Evolutionary conservation across 148 eudicot species (phyloP).

Genomic region (Arbutus unedo): DNA sequence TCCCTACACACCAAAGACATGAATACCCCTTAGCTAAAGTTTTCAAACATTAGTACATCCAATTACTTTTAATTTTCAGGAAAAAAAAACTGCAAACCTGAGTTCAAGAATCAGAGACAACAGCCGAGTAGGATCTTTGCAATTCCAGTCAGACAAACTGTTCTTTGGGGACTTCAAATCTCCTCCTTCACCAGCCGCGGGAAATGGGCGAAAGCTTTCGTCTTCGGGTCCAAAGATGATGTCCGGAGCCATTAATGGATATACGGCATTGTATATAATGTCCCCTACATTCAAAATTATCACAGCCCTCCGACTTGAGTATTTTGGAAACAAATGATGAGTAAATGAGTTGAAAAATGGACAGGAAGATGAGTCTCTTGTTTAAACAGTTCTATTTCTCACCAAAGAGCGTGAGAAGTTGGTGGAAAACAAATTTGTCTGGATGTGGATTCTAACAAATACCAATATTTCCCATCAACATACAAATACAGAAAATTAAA

Average conservation of each 20-base stretch:
- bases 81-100: constrained; percentile 38
- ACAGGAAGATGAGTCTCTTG: neutral
- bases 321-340: neutral
- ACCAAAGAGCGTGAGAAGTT: neutral
- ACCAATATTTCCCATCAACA: neutral
- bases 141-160: constrained; percentile 62
- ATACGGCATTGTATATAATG: constrained; percentile 61
- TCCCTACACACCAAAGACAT: constrained; percentile 39
- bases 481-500: neutral
- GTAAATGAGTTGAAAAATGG: neutral
- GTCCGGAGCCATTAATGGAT: constrained; percentile 78
- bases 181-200: constrained; percentile 26
- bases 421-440: neutral
- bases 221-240: constrained; percentile 80
- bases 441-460: neutral
- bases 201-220: constrained; percentile 55
- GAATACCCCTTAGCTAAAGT: neutral
- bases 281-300: constrained; percentile 53
- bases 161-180: constrained; percentile 37
- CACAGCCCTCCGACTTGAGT: neutral
- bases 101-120: constrained; percentile 71
- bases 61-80: neutral
- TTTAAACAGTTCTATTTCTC: neutral
- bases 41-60: too few species aligned
- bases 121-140: constrained; percentile 63